These are phyloP conservation scores for Rhizopogon roseolus DNA, from an alignment of 768 basidiomycete genomes.

Conservation along the genomic window DNA sequence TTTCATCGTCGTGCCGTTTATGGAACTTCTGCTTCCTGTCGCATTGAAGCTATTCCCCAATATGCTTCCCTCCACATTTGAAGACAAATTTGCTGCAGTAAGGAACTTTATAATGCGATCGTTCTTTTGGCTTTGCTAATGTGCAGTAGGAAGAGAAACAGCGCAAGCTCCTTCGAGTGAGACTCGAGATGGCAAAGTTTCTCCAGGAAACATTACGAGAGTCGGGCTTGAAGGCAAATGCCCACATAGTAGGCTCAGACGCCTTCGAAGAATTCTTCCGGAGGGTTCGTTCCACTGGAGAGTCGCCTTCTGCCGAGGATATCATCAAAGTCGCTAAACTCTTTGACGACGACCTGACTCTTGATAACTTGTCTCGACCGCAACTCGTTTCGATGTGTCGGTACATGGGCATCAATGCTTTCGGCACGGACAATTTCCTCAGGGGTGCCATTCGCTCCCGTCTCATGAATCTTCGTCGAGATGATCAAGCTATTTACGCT, in stretches of 20 bases:
- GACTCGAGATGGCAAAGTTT: constrained; percentile 99
- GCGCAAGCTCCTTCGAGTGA: constrained; percentile 88
- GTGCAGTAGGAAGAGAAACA: constrained; percentile 87
- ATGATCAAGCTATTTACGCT: constrained; percentile 87
- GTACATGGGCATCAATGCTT: constrained; percentile 98
- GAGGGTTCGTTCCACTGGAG: constrained; percentile 95
- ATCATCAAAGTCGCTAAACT: constrained; percentile 93
- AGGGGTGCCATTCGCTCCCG: constrained; percentile 86
- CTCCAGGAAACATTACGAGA: constrained; percentile 95
- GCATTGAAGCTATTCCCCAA: constrained; percentile 97
- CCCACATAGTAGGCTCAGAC: constrained; percentile 89
- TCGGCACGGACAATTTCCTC: constrained; percentile 98
- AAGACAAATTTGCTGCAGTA: constrained; percentile 93
- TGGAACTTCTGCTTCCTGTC: constrained; percentile 95
- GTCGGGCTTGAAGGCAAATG: constrained; percentile 86
- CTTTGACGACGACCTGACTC: constrained; percentile 95
- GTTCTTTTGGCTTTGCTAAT: neutral
- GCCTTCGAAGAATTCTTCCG: constrained; percentile 99
- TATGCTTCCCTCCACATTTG: constrained; percentile 98
- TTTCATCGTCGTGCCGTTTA: constrained; percentile 95
- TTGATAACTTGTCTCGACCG: constrained; percentile 97
- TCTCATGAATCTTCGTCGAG: constrained; percentile 76
- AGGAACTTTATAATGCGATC: constrained; percentile 20
- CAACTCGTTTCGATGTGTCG: constrained; percentile 96
- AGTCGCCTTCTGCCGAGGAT: constrained; percentile 83